Base-by-base conservation (phyloP, 2,329 filamentous ascomycete genomes). In the Hypoxylon sp. region DNA sequence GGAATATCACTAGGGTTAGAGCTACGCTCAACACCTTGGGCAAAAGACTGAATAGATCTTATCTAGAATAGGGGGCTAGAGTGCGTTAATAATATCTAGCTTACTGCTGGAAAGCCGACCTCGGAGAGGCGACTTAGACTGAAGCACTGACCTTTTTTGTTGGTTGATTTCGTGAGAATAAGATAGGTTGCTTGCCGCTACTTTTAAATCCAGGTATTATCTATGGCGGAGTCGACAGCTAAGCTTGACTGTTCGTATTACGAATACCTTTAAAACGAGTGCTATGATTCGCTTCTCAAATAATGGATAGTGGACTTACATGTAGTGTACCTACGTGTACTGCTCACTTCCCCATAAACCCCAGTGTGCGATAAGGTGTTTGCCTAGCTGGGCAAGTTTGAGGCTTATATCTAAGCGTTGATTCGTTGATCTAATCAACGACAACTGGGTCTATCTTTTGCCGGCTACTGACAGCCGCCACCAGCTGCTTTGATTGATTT, bases 371-470 rank as follows among this genome's bases (percentile, higher is more conserved):
- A 46, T 57, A 48, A 48, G 55, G 42, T 37, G 58, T 66, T 61
- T 66, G 48, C 64, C 53, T 54, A 59, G 37, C 59, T 62, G 58
- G 64, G 64, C 33, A 62, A 40, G 40, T 59, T 8, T 30, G 51
- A 54, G 48, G 40, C 37, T 54, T 53, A 30, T 57, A 31, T 50
- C 31, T 55, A 11, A 17, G 31, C 27, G 54, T 51, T 62, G 64
- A 66, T 66, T 66, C 40, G 59, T 50, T 44, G 48, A 20, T 55
- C 46, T 56, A 44, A 22, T 63, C 25, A 17, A 22, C 7, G 17
- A 25, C 11, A n/a, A 56, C 30, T 8, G 17, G 48, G 31, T 13
- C 11, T 30, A 4, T 49, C 5, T 49, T 30, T 3, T 7, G 7
- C 10, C 40, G 20, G 59, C n/a, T 48, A 13, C 7, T 22, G 5